Conservation (phyloP, 441 rosid genomes). For the Bruguiera hainesii region DNA sequence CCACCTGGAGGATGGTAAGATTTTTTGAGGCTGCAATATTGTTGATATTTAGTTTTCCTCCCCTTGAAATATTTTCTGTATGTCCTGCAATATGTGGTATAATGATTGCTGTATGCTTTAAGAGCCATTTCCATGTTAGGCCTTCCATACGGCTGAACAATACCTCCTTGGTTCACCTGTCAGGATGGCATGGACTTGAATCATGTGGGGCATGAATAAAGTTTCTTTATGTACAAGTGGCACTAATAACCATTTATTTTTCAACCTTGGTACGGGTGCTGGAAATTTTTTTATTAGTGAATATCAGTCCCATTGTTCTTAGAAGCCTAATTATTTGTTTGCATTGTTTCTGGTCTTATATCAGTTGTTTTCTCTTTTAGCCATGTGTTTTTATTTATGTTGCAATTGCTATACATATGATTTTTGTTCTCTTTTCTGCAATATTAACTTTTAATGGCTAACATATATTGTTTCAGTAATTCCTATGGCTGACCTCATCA, state of each 20-base stretch:
- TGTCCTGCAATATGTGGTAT: not conserved
- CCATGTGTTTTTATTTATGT: no score
- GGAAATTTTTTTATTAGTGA: no score
- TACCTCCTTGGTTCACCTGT: not conserved
- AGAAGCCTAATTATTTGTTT: no score
- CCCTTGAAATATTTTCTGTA: not conserved
- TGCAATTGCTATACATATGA: no score
- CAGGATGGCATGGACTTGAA: conserved; percentile 9
- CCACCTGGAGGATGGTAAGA: conserved; percentile 36
- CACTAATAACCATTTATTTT: conserved; percentile 3
- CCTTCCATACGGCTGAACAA: not conserved
- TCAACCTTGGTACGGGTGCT: no score
- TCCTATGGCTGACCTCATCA: not conserved
- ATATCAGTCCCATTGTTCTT: no score
- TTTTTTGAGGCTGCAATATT: conserved; percentile 2
- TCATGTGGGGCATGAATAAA: not conserved
- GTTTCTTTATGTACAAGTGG: not conserved
- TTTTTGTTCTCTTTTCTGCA: not conserved
- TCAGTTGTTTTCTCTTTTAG: no score
- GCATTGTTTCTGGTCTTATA: no score
- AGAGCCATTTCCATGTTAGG: not conserved
- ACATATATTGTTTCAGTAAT: not conserved
- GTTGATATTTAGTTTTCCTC: conserved; percentile 5
- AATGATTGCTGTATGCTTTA: conserved; percentile 5
- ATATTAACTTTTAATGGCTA: not conserved